A percentile compares a stretch with the other conserved stretches of the same genome.
These are phyloP conservation scores for Nyctanthes arbortristis DNA, from an alignment of 257 asterid species.

Conservation along the genomic window DNA sequence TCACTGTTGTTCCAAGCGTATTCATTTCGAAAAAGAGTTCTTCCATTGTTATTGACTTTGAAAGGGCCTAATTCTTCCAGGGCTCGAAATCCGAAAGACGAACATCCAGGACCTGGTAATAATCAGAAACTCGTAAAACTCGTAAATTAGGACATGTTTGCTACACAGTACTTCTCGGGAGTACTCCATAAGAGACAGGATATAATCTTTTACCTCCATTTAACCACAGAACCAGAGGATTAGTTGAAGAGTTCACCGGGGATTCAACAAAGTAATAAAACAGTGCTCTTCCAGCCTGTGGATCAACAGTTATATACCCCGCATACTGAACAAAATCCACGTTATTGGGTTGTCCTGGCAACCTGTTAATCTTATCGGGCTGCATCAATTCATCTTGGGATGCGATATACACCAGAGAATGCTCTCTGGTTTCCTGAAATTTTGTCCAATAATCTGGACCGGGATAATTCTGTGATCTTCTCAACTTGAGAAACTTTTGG, in stretches of 20 bases:
- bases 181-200: no score
- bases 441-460: constrained; percentile 12
- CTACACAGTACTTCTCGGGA: background rate
- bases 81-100: constrained; percentile 38
- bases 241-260: constrained; percentile 24
- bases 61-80: constrained; percentile 39
- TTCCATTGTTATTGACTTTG: constrained; percentile 27
- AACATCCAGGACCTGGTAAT: constrained; percentile 47
- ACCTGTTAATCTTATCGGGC: constrained; percentile 17
- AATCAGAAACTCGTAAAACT: no score
- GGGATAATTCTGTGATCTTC: constrained; percentile 16
- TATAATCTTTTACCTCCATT: no score
- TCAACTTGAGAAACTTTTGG: constrained; percentile 15
- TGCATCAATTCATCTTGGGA: constrained; percentile 26
- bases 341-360: constrained; percentile 34
- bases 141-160: no score
- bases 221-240: constrained; percentile 41
- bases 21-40: constrained; percentile 30
- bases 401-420: constrained; percentile 14
- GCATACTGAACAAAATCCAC: constrained; percentile 34
- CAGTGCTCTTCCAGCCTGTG: constrained; percentile 30
- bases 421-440: background rate
- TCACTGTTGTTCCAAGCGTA: constrained; percentile 38
- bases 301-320: constrained; percentile 35
- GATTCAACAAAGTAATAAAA: no score